Evolutionary conservation across 2,329 filamentous ascomycete genomes (phyloP), one percentile per base, ranked within the genome.

Genomic region (Monosporascus sp.): DNA sequence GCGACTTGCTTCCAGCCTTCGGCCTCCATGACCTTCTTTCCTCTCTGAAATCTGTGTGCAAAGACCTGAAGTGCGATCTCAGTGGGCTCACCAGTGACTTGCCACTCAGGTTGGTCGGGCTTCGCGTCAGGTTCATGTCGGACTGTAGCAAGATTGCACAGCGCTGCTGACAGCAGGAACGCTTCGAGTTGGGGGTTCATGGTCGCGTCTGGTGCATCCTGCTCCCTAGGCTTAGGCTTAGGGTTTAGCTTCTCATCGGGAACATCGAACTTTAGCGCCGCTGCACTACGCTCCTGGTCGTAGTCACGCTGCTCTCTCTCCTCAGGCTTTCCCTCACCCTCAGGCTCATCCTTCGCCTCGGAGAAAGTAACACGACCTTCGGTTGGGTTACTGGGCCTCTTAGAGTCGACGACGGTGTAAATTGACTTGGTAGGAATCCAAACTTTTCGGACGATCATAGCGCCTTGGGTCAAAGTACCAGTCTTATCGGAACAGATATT

Each of bases 31-130:
- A 67, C 63, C 62, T 79, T 80, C 67, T 82, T 83, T 41, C 81
- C 80, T 24, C 73, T 73, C 46, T 77, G 73, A 65, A 90, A 89
- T 39, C 88, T 83, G 60, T 84, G 81, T 2, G 87, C 80, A 60
- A 91, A 88, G 7, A 91, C 85, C 59, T 90, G 87, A 6, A 91
- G 79, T 1, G 88, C 87, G 59, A 90, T 86, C 63, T 91, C 88
- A 1, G 88, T 90, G 0, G 86, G 85, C 63, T 89, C 85, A 14
- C 85, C 87, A 14, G 82, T 82, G 1, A 84, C 83, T 61, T 83
- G 78, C 86, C 86, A 89, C 56, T 74, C 74, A 27, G 73, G 70
- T 27, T 79, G 74, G n/a, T 77, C 73, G 0, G 80, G 72, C 46
- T 81, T 69, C 44, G 80, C 75, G 7, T 78, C 72, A 0, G 78